Conservation (phyloP, 352 stramenopile genomes). For the Phytophthora pluvialis region DNA sequence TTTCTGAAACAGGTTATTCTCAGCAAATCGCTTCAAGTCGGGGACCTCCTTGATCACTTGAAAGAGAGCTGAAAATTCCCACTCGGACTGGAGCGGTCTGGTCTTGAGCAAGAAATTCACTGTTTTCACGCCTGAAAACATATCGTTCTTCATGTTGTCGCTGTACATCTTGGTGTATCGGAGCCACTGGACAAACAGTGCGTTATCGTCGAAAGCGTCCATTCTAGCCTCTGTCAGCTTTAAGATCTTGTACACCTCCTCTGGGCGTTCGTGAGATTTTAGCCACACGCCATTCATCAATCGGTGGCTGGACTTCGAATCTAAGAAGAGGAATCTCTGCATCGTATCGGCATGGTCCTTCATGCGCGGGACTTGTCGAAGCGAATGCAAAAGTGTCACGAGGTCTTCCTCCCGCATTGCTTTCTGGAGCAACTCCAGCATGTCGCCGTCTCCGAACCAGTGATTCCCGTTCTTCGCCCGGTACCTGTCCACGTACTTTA, state of each 20-base stretch:
- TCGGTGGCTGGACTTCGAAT: not conserved
- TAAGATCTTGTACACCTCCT: slow-evolving; percentile 9
- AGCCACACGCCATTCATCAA: slow-evolving; percentile 2
- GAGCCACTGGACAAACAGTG: slow-evolving; percentile 1
- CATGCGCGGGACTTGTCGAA: not conserved
- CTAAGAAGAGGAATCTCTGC: slow-evolving; percentile 1
- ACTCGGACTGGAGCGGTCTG: not conserved
- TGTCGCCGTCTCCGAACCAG: not conserved
- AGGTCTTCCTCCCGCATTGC: slow-evolving; percentile 1
- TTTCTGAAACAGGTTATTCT: not conserved
- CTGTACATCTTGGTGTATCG: not conserved
- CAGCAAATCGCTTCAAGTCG: not conserved
- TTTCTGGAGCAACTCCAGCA: not conserved
- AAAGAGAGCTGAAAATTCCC: not conserved
- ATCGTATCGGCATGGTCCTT: slow-evolving; percentile 2
- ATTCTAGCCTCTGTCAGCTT: not conserved
- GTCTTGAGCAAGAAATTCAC: not conserved
- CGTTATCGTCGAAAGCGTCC: not conserved
- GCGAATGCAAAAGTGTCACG: slow-evolving; percentile 4
- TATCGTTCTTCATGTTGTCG: not conserved
- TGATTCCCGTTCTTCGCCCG: not conserved
- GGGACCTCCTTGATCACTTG: not conserved
- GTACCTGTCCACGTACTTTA: not conserved
- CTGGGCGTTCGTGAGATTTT: not conserved
- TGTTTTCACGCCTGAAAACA: not conserved